Base-by-base conservation (phyloP, 2,329 filamentous ascomycete species). In the Beauveria pseudobassiana region DNA sequence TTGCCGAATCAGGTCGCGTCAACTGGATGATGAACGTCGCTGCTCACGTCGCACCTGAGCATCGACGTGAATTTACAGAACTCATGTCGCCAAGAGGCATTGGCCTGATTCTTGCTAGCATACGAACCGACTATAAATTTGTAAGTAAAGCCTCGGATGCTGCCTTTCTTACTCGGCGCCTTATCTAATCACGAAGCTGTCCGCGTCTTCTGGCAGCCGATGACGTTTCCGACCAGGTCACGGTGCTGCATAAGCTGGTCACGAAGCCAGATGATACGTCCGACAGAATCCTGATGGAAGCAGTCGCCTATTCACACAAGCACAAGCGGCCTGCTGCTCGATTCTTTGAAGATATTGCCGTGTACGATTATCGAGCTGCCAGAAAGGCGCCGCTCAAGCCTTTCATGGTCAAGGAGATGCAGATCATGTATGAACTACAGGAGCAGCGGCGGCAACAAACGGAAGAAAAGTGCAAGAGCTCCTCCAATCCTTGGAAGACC, bases 71-170 rank as follows among this genome's bases (percentile, higher is more conserved):
- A 64, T 96, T 92, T 91, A 73, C 76, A 16, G 82, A 88, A 53
- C 76, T 96, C 46, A 84, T 89, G 77, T 86, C 82, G 16, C 85
- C 88, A 0, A 81, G 76, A 26, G 82, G 82, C 1, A 78, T 86
- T 20, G 92, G 93, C 0, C 72, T 96, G 61, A 95, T 96, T 63
- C 75, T 96, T 69, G 83, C 86, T 68, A 91, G 87, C 67, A 91
- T 96, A 66, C 88, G 83, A 67, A 87, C 89, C 0, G 88, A 96
- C 66, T 96, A 89, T 75, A 96, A 96, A 76, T 92, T 96, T 76
- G 91, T 95, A 71, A 65, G 87, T 80, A 5, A 14, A 2, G 28
- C 4, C 4, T 10, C 1, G 14, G 20, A n/a, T n/a, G 1, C 2
- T 20, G 3, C 2, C 14, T 14, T 14, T 30, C 14, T 14, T n/a